Evolutionary conservation across 768 basidiomycete species (phyloP).

Genomic region (Boletales sp.): DNA sequence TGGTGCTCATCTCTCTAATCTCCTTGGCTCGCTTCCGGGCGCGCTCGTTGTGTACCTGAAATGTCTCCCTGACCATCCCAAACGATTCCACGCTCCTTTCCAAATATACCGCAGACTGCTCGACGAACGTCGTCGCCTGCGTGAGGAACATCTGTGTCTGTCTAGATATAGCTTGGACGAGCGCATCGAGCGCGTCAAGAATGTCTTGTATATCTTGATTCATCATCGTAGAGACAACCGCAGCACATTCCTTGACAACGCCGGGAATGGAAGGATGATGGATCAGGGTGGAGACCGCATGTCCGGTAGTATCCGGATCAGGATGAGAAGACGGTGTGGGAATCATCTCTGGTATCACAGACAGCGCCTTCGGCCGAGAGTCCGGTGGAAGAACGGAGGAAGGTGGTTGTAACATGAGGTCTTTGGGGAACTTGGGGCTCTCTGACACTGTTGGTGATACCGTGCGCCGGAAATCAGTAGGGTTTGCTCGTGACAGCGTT

Average conservation of each 20-base stretch:
- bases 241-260: conserved; percentile 45
- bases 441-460: conserved; percentile 25
- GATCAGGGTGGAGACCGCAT: conserved; percentile 22
- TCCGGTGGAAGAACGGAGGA: conserved; percentile 22
- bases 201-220: conserved; percentile 55
- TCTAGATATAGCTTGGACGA: conserved; percentile 46
- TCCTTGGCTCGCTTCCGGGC: conserved; percentile 54
- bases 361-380: conserved; percentile 27
- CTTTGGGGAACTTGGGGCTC: conserved; percentile 28
- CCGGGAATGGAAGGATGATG: conserved; percentile 44
- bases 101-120: conserved; percentile 37
- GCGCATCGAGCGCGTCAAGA: conserved; percentile 55
- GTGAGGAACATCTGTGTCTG: conserved; percentile 33
- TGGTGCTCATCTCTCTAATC: conserved; percentile 46
- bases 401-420: conserved; percentile 36
- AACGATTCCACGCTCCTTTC: conserved; percentile 38
- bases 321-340: conserved; percentile 5
- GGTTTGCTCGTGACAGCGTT: conserved; percentile 20
- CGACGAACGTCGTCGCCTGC: conserved; percentile 39
- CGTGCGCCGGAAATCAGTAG: conserved; percentile 20
- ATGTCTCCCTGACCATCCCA: conserved; percentile 35
- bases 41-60: conserved; percentile 47
- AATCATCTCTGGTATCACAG: conserved; percentile 21
- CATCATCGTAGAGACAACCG: conserved; percentile 41
- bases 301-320: conserved; percentile 14